Base-by-base conservation (phyloP, 225 moss, liverwort and hornwort species). In the Bryoerythrophyllum caledonicum region DNA sequence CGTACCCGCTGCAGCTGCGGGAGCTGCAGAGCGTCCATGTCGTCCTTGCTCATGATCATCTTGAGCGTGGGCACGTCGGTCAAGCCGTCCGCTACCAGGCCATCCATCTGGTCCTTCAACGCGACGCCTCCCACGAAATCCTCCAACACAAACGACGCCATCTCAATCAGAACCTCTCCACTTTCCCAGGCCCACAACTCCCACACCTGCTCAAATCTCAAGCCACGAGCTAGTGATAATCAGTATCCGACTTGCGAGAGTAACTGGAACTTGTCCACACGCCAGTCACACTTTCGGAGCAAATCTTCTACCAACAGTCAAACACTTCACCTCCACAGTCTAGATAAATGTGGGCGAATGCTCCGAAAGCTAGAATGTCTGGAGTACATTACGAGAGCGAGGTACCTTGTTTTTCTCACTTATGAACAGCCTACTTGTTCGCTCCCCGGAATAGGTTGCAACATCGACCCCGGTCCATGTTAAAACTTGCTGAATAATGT, bases 51-150 rank as follows among this genome's bases (percentile, higher is more conserved):
- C 84, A 96, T n/a, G n/a, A n/a, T 90, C 89, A 93, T 84, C 87
- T 96, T 96, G 6, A 96, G 63, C 13, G 96, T 96, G 35, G 96
- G 91, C 20, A 96, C 96, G 74, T 96, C 96, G 48, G 71, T 93
- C 44, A 65, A 70, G 49, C 89, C 74, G 32, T 62, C 75, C 6
- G 80, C 90, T 5, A 89, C 67, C 46, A 80, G 66, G n/a, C n/a
- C n/a, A n/a, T n/a, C n/a, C n/a, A n/a, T n/a, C n/a, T n/a, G n/a
- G 6, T 85, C 82, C 9, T 79, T 83, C 79, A 96, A 70, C 60
- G 86, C 90, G 10, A 93, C 96, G 5, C 77, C 75, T 70, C 96
- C 96, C 34, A 87, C 87, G 43, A 96, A 96, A 62, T 91, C 91
- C 63, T 91, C 82, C 67, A 91, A 8, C 38, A 82, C 83, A 68